Conservation (phyloP, 1,284 basidiomycete species). For the Albatrellus sp. region DNA sequence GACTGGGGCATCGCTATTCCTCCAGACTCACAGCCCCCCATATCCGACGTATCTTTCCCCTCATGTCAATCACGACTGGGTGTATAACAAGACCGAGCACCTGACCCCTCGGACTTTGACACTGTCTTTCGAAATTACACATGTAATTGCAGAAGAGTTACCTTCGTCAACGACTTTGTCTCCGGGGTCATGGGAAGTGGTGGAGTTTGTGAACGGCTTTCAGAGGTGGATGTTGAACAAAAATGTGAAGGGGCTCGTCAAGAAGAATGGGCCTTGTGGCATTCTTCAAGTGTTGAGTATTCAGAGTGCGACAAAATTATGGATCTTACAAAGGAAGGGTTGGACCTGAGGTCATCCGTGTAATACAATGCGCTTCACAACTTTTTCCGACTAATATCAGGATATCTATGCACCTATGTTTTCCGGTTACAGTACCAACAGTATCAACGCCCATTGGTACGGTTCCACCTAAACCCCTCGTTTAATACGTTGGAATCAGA, state of each 20-base stretch:
- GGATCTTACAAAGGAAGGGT: conserved; percentile 30
- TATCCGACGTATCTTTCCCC: conserved; percentile 18
- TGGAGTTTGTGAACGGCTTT: conserved; percentile 35
- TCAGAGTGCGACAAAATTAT: conserved; percentile 32
- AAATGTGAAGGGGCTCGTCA: conserved; percentile 10
- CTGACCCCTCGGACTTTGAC: conserved; percentile 32
- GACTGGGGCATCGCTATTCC: conserved; percentile 85
- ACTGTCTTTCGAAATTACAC: conserved; percentile 33
- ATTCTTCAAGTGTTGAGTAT: conserved; percentile 25
- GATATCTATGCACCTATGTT: too few species aligned
- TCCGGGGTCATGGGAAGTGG: conserved; percentile 25
- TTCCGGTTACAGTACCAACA: too few species aligned
- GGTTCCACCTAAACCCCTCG: too few species aligned
- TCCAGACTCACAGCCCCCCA: conserved; percentile 56
- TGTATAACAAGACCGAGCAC: conserved; percentile 72
- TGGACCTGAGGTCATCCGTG: neutral
- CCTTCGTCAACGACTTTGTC: conserved; percentile 4
- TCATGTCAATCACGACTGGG: conserved; percentile 28
- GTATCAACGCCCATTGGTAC: too few species aligned
- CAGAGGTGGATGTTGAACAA: conserved; percentile 29
- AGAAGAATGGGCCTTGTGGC: conserved; percentile 12
- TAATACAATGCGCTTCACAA: neutral
- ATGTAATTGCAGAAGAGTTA: conserved; percentile 40
- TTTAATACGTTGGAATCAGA: too few species aligned
- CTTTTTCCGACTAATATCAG: neutral